Evolutionary conservation across 1,139 yeast genomes (phyloP), one percentile per base, ranked within the genome.

Genomic region (Saccharomycopsis phalli): DNA sequence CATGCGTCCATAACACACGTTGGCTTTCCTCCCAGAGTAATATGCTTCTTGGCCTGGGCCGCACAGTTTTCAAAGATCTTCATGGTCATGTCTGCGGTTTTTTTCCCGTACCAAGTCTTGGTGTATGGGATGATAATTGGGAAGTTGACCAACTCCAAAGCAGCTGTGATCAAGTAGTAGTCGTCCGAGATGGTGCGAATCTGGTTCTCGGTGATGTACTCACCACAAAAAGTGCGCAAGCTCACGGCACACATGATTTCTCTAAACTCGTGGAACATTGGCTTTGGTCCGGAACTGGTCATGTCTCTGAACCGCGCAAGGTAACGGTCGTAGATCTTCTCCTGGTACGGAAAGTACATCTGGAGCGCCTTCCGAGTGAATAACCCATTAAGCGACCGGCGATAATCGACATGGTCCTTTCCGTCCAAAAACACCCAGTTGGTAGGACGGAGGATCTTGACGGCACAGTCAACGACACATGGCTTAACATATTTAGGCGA

Each of bases 401-500:
- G 78, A 65, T 88, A 91, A 61, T 91, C 98, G 47, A 79, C 76
- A 56, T 91, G 98, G 25, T 77, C 93, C 66, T 87, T 86, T 52
- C 98, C 98, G 57, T 91, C 98, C 55, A 87, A 65, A 60, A 91
- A 91, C 37, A 91, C 98, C 98, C 98, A 91, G 67, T 88, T 91
- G 39, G 91, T 70, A 34, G 97, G 96, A 62, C 97, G 76, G 56
- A 91, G 68, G 52, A 91, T 84, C 65, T 88, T 91, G 51, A 77
- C 69, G 17, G 97, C 98, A 42, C 87, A 97, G 58, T 91, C 98
- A 49, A 91, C 98, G 47, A 91, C 95, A 67, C 98, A 91, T 5
- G 98, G 98, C 60, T 87, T 87, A 46, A 86, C 96, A 57, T 70
- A 91, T 45, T 75, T 71, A 27, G 96, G 94, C 22, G 94, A 77